A percentile compares a stretch with the other conserved stretches of the same genome.
Conservation (phyloP, 371 early-diverging fungal genomes). For the Apophysomyces variabilis region DNA sequence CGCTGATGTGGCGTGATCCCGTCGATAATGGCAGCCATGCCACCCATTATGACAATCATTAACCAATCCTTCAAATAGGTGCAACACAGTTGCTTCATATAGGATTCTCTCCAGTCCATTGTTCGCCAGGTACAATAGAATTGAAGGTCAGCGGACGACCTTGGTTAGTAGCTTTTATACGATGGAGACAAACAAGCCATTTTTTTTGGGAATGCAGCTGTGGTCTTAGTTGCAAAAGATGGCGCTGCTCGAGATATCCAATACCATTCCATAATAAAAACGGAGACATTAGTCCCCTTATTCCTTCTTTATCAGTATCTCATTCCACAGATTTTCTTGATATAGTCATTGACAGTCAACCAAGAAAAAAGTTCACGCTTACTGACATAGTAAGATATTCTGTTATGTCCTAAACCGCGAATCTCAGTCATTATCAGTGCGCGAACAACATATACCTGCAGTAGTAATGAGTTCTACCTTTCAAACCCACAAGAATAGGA, state of each 20-base stretch:
- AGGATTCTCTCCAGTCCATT: slow-evolving; percentile 16
- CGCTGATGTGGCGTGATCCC: slow-evolving; percentile 68
- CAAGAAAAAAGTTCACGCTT: too few relatives aligned
- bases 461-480: too few relatives aligned
- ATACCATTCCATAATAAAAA: neutral
- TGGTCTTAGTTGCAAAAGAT: neutral
- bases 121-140: too few relatives aligned
- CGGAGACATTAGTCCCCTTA: too few relatives aligned
- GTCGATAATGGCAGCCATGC: slow-evolving; percentile 55
- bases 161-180: neutral
- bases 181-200: neutral
- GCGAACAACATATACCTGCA: too few relatives aligned
- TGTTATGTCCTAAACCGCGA: too few relatives aligned
- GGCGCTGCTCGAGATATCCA: neutral
- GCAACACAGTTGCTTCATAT: slow-evolving; percentile 35
- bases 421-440: too few relatives aligned
- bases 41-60: slow-evolving; percentile 56
- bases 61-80: slow-evolving; percentile 71
- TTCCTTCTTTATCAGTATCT: too few relatives aligned
- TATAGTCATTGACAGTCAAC: too few relatives aligned
- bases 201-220: neutral
- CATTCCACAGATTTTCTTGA: too few relatives aligned
- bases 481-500: too few relatives aligned
- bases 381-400: too few relatives aligned
- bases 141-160: neutral